Evolutionary conservation across 805 yeast species (phyloP).

Genomic region (Candida lessepsii): DNA sequence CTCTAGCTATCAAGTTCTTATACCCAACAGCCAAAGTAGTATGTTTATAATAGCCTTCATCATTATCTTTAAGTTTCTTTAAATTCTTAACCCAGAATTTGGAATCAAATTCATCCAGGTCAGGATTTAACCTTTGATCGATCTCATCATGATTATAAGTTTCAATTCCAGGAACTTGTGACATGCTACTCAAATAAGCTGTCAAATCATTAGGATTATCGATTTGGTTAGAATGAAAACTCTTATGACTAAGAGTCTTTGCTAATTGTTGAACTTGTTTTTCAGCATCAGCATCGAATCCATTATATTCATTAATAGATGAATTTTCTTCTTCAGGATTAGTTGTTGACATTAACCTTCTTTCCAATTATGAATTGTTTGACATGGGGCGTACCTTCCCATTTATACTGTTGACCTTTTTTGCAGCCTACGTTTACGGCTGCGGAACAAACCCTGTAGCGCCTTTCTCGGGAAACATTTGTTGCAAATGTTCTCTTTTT

Average conservation of each 20-base stretch:
- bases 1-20: constrained; percentile 53
- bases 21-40: constrained; percentile 54
- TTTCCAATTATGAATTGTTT: too few relatives aligned
- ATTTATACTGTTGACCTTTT: too few relatives aligned
- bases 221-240: constrained; percentile 11
- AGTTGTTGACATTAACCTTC: too few relatives aligned
- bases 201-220: constrained; percentile 24
- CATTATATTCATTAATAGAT: constrained; percentile 24
- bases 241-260: constrained; percentile 15
- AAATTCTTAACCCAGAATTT: constrained; percentile 63
- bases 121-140: constrained; percentile 52
- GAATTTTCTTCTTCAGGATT: too few relatives aligned
- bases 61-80: constrained; percentile 46
- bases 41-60: constrained; percentile 59
- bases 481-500: too few relatives aligned
- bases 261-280: constrained; percentile 16
- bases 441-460: too few relatives aligned
- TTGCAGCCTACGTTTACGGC: too few relatives aligned
- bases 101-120: constrained; percentile 50
- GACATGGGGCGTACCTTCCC: too few relatives aligned
- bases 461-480: too few relatives aligned
- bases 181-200: constrained; percentile 39
- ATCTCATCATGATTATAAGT: constrained; percentile 25
- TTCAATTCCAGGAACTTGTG: constrained; percentile 45
- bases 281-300: constrained; percentile 17